phyloP scores from a whole-genome alignment of 2,329 filamentous ascomycete genomes.

The Pseudopithomyces maydicus region DNA sequence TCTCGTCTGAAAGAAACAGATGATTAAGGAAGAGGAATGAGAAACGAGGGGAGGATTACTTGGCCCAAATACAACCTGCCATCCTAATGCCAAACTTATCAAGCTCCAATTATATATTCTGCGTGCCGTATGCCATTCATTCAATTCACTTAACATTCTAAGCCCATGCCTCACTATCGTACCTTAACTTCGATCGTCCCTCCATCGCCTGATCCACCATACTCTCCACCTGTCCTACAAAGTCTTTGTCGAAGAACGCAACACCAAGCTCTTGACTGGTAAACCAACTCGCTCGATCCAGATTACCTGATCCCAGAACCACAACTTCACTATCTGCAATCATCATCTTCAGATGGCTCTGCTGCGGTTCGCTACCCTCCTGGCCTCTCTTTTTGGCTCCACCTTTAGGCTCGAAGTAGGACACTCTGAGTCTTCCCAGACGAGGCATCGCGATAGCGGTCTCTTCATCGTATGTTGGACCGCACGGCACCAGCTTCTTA shows the following conservation, averaged over 20 bases:
- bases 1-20: too few relatives aligned
- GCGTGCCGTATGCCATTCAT: too few relatives aligned
- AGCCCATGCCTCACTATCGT: conserved; percentile 21
- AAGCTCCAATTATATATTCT: too few relatives aligned
- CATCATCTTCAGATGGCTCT: conserved; percentile 78
- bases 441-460: conserved; percentile 24
- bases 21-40: too few relatives aligned
- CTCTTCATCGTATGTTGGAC: conserved; percentile 30
- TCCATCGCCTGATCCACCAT: conserved; percentile 30
- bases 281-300: conserved; percentile 85
- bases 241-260: conserved; percentile 52
- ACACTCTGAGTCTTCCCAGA: conserved; percentile 60
- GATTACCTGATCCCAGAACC: conserved; percentile 79
- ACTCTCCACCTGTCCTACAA: conserved; percentile 42
- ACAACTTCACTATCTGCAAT: conserved; percentile 71
- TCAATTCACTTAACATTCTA: too few relatives aligned
- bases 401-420: conserved; percentile 58
- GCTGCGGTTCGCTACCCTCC: conserved; percentile 63
- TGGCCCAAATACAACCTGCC: too few relatives aligned
- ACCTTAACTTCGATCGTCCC: conserved; percentile 30
- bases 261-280: conserved; percentile 85
- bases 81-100: too few relatives aligned
- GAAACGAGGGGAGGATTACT: too few relatives aligned
- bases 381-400: conserved; percentile 29
- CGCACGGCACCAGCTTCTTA: conserved; percentile 17